phyloP scores from a whole-genome alignment of 2,329 filamentous ascomycete species.

The Calonectria pauciramosa region DNA sequence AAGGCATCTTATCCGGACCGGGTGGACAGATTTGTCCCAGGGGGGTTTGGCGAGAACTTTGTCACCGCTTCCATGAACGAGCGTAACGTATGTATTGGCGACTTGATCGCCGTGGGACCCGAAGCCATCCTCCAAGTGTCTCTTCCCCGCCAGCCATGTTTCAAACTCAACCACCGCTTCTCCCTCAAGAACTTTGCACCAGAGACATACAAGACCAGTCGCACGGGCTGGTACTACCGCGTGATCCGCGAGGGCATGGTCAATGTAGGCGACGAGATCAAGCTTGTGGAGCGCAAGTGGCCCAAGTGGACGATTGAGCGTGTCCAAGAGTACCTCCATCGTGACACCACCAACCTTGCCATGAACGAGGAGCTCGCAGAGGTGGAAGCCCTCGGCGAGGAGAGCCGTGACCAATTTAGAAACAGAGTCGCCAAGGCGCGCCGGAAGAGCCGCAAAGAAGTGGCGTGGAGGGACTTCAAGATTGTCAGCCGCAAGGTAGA shows the following conservation, averaged over 20 bases:
- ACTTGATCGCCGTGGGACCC: constrained; percentile 66
- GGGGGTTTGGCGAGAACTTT: constrained; percentile 76
- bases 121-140: constrained; percentile 70
- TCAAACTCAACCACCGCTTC: constrained; percentile 78
- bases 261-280: constrained; percentile 68
- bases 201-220: constrained; percentile 66
- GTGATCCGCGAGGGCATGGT: constrained; percentile 69
- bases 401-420: constrained; percentile 63
- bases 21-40: constrained; percentile 65
- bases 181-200: constrained; percentile 73
- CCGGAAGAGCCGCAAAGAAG: constrained; percentile 48
- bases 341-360: constrained; percentile 63
- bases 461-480: constrained; percentile 60
- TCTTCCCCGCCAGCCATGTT: constrained; percentile 75
- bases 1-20: constrained; percentile 64
- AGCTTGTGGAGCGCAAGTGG: constrained; percentile 66
- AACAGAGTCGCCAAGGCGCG: constrained; percentile 64
- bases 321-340: constrained; percentile 73
- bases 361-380: constrained; percentile 67
- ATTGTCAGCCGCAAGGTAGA: constrained; percentile 65
- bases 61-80: constrained; percentile 72
- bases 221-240: constrained; percentile 77
- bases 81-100: constrained; percentile 75
- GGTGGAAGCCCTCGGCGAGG: constrained; percentile 64
- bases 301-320: constrained; percentile 74